Percentiles rank a stretch among this genome's conserved stretches.
Evolutionary conservation across 805 yeast genomes (phyloP).

Genomic region (Cyberlindnera mississippiensis): DNA sequence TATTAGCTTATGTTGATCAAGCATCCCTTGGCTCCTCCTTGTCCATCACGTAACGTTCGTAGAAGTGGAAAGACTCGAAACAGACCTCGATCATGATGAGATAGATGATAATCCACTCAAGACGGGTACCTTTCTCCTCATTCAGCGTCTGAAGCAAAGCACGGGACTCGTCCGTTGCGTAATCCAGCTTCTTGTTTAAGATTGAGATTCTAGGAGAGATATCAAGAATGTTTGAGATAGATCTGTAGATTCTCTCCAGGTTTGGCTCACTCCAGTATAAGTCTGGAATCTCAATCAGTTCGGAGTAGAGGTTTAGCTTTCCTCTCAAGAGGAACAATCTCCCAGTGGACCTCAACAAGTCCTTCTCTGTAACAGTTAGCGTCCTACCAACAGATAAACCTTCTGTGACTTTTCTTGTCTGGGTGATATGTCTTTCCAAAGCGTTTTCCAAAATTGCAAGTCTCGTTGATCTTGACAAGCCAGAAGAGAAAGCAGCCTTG

Average conservation of each 20-base stretch:
- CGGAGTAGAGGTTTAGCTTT: slow-evolving; percentile 78
- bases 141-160: slow-evolving; percentile 70
- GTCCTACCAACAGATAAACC: slow-evolving; percentile 58
- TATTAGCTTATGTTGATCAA: neutral
- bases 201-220: slow-evolving; percentile 73
- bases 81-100: slow-evolving; percentile 82
- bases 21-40: neutral
- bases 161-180: slow-evolving; percentile 83
- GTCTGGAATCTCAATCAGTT: slow-evolving; percentile 88
- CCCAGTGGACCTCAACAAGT: slow-evolving; percentile 69
- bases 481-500: slow-evolving; percentile 86
- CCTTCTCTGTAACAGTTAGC: slow-evolving; percentile 50
- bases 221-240: slow-evolving; percentile 69
- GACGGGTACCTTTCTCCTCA: slow-evolving; percentile 68
- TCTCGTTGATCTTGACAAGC: slow-evolving; percentile 82
- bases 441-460: slow-evolving; percentile 73
- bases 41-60: slow-evolving; percentile 42
- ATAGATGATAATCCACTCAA: slow-evolving; percentile 86
- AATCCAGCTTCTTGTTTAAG: slow-evolving; percentile 80
- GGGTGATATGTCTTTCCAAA: slow-evolving; percentile 61
- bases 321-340: slow-evolving; percentile 73
- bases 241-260: slow-evolving; percentile 69
- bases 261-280: slow-evolving; percentile 90
- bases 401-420: slow-evolving; percentile 63
- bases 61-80: slow-evolving; percentile 74